Evolutionary conservation across 106 monocot species (phyloP).

Genomic region (Cymbidium sinense): DNA sequence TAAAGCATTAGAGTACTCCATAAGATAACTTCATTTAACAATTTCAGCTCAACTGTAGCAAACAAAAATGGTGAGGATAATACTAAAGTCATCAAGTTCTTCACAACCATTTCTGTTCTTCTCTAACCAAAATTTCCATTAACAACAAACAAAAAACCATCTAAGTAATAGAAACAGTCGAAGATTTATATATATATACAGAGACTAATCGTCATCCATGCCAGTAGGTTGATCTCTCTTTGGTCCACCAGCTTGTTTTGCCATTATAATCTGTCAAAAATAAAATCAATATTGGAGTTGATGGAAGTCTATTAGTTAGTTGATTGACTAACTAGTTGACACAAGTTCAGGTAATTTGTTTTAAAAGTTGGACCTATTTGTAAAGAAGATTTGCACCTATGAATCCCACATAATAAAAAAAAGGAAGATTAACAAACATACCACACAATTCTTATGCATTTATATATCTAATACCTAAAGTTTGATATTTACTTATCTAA

Average conservation of each 20-base stretch:
- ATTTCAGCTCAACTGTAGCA: not conserved
- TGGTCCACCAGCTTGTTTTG: constrained; percentile 92
- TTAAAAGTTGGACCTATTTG: too few species aligned
- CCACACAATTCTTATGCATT: too few species aligned
- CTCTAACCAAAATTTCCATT: not conserved
- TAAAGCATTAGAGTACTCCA: not conserved
- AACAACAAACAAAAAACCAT: not conserved
- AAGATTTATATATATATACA: not conserved
- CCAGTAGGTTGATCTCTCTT: constrained; percentile 66
- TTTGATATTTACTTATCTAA: too few species aligned
- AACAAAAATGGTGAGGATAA: not conserved
- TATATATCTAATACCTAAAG: too few species aligned
- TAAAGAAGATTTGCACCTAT: too few species aligned
- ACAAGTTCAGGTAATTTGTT: too few species aligned
- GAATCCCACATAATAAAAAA: too few species aligned
- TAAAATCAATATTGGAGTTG: not conserved
- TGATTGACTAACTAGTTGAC: too few species aligned
- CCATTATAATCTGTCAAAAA: constrained; percentile 84
- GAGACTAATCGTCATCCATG: constrained; percentile 70
- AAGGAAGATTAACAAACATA: too few species aligned
- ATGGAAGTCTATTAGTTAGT: not conserved
- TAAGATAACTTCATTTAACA: not conserved
- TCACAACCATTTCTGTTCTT: not conserved
- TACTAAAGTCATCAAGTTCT: not conserved
- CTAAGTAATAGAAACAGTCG: too few species aligned